Evolutionary conservation across 306 rosid species (phyloP).

Genomic region (Sesbania bispinosa): DNA sequence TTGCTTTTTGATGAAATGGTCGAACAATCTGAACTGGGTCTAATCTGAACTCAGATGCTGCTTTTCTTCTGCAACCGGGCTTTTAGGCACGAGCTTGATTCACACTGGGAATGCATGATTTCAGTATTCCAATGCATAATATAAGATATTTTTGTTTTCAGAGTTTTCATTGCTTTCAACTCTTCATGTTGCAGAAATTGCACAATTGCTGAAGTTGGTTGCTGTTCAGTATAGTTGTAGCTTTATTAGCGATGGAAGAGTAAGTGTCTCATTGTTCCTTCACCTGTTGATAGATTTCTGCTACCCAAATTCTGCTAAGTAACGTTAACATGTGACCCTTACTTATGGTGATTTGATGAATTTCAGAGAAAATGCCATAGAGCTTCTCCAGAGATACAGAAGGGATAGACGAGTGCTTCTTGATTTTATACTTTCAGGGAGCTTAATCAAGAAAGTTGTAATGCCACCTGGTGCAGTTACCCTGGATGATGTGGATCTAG

Average conservation of each 20-base stretch:
- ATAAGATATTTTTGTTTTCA: background rate
- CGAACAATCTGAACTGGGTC: constrained; percentile 5
- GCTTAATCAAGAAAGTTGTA: constrained; percentile 86
- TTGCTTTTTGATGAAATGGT: constrained; percentile 20
- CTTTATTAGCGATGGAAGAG: constrained; percentile 74
- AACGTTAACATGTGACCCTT: background rate
- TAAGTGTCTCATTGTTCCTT: constrained; percentile 36
- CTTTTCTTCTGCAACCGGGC: background rate
- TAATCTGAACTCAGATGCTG: constrained; percentile 19
- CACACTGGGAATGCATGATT: background rate
- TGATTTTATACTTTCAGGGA: constrained; percentile 87
- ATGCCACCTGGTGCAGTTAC: constrained; percentile 99
- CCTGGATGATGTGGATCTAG: constrained; percentile 94
- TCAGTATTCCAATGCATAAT: background rate
- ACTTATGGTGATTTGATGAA: constrained; percentile 15
- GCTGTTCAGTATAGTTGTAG: constrained; percentile 5
- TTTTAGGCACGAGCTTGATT: background rate
- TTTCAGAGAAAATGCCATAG: constrained; percentile 69
- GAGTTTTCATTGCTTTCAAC: constrained; percentile 9
- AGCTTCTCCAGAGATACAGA: constrained; percentile 78
- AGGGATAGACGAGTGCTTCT: constrained; percentile 87
- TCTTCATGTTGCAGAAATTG: constrained; percentile 25
- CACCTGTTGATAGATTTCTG: constrained; percentile 9
- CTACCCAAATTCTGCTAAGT: background rate
- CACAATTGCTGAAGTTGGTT: constrained; percentile 26